These are phyloP conservation scores for Mrakia gelida DNA, from an alignment of 768 basidiomycete genomes.

Conservation along the genomic window DNA sequence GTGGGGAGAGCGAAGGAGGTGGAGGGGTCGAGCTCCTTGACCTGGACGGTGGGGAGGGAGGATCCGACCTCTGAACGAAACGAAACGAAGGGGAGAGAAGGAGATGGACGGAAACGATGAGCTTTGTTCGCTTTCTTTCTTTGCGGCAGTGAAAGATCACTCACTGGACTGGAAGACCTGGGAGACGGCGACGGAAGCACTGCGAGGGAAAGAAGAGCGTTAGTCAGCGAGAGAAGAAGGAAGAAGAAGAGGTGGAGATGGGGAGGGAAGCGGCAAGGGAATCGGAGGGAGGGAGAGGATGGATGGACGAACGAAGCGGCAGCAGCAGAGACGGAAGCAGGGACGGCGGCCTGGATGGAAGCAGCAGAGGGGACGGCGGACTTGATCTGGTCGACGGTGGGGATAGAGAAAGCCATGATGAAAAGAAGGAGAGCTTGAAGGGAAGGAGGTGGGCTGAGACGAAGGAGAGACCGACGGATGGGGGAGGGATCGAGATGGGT, in stretches of 20 bases:
- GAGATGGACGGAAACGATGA: neutral
- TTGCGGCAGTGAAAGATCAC: neutral
- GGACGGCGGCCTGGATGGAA: neutral
- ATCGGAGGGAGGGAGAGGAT: no score
- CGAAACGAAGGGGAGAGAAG: neutral
- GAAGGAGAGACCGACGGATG: neutral
- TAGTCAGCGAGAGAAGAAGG: neutral
- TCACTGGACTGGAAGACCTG: neutral
- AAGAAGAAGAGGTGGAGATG: neutral
- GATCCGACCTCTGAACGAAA: conserved; percentile 21
- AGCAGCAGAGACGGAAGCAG: conserved; percentile 23
- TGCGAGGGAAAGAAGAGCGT: neutral
- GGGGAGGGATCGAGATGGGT: neutral
- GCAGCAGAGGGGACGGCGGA: neutral
- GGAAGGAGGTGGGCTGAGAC: neutral
- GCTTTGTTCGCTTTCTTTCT: neutral
- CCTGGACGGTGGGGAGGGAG: conserved; percentile 20
- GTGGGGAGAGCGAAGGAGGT: conserved; percentile 24
- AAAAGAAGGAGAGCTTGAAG: conserved; percentile 3
- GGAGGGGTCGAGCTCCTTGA: conserved; percentile 32
- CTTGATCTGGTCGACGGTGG: conserved; percentile 10
- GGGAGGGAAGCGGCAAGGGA: neutral
- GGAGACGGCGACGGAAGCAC: neutral
- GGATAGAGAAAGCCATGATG: neutral
- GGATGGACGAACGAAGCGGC: neutral